Conservation (phyloP, 257 asterid species). For the Solanum pimpinellifolium region DNA sequence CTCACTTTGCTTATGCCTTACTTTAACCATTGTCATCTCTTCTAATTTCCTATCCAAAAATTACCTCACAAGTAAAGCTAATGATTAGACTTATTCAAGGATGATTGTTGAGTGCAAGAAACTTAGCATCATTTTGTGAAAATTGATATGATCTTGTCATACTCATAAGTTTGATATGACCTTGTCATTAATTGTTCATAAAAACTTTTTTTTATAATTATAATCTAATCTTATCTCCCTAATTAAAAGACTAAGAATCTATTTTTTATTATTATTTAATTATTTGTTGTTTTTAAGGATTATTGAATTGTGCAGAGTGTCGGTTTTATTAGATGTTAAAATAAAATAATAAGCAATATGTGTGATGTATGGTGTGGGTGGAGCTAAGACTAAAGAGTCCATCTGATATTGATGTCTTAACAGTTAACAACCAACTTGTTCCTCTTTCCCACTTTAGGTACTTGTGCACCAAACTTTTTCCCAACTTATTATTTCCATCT, state of each 20-base stretch:
- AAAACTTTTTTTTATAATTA: too few relatives aligned
- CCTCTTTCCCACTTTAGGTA: constrained; percentile 5
- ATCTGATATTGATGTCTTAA: constrained; percentile 8
- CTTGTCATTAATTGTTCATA: too few relatives aligned
- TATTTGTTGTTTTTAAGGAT: neutral
- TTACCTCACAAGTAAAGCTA: neutral
- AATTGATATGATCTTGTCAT: neutral
- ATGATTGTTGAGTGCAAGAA: neutral
- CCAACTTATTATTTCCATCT: neutral
- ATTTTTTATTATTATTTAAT: too few relatives aligned
- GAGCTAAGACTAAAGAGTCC: neutral
- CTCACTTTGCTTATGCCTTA: neutral
- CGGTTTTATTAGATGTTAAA: neutral
- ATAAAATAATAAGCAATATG: neutral
- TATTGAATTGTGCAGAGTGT: neutral
- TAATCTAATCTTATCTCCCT: neutral
- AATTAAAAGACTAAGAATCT: neutral
- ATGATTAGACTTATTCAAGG: neutral
- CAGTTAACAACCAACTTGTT: neutral
- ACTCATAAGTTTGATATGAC: neutral
- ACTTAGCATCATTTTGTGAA: neutral
- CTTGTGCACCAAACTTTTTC: constrained; percentile 4
- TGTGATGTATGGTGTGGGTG: neutral
- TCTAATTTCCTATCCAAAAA: neutral
- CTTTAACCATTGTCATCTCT: neutral